Evolutionary conservation across 257 asterid genomes (phyloP), one percentile per base, ranked within the genome.

Genomic region (Fraxinus americana): DNA sequence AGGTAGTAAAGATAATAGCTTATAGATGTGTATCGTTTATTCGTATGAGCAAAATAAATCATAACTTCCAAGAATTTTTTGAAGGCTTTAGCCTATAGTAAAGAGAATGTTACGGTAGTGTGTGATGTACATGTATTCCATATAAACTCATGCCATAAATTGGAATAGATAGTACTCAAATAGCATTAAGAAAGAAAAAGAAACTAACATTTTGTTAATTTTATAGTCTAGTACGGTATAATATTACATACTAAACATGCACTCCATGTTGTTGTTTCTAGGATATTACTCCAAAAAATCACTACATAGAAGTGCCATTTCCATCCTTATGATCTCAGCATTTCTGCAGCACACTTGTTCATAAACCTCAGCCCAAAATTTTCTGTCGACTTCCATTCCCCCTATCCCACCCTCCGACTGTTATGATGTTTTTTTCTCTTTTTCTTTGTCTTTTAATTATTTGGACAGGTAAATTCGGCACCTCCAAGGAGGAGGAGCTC

Each of bases 401-500:
- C 57, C 5, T 45, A 12, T 16, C 57, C n/a, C 57, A 4, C n/a
- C 57, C 57, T 48, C 57, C 57, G 57, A 14, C 57, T 16, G 65
- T 54, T 54, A 54, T 54, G 65, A 25, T 19, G 11, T 21, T 25
- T 71, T 25, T 71, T 71, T 27, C 16, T 32, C 43, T 32, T 77
- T 71, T 32, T 34, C 17, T 25, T 21, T 39, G 9, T 70, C 73
- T 45, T 54, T 5, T 50, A 77, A 45, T 80, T 39, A 57, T 11
- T 78, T 76, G 19, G 52, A 75, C 97, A 93, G 98, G 93, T 74
- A 91, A 80, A 71, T 79, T 83, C 30, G 52, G 66, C 35, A 75
- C 83, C 68, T 77, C 90, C 11, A 75, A 78, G 75, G 82, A 78
- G 70, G 96, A 89, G 35, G 97, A 93, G 76, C 84, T 96, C 45